Percentiles rank a stretch among this genome's conserved stretches.
phyloP scores from a whole-genome alignment of 306 rosid species.

The Fragaria iinumae region DNA sequence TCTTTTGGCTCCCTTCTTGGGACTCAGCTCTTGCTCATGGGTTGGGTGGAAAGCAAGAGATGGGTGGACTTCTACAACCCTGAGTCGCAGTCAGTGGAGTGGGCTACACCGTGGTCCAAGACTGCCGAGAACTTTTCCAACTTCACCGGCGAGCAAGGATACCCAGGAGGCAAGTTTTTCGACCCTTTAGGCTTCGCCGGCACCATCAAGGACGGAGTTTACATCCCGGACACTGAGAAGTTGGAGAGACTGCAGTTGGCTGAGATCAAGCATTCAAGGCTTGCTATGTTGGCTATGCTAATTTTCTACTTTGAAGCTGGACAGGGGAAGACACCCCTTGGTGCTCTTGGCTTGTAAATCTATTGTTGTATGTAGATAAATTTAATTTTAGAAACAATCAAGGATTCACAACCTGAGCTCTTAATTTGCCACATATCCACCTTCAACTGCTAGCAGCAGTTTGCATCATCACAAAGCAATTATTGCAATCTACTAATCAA shows the following conservation, averaged over 20 bases:
- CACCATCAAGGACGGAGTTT: conserved; percentile 52
- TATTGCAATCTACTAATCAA: background rate
- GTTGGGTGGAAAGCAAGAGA: conserved; percentile 97
- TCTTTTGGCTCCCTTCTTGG: conserved; percentile 90
- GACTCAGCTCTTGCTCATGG: conserved; percentile 90
- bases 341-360: conserved; percentile 89
- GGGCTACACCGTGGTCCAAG: conserved; percentile 99
- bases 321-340: conserved; percentile 97
- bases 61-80: conserved; percentile 99
- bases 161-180: conserved; percentile 95
- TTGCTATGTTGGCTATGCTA: conserved; percentile 96
- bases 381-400: conserved; percentile 26
- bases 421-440: background rate
- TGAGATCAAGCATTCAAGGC: conserved; percentile 91
- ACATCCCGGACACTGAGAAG: conserved; percentile 64
- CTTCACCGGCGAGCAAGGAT: conserved; percentile 88
- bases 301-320: conserved; percentile 98
- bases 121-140: conserved; percentile 86
- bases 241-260: conserved; percentile 85
- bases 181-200: conserved; percentile 85
- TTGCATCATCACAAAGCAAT: background rate
- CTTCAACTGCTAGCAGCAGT: background rate
- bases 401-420: background rate
- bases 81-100: conserved; percentile 86
- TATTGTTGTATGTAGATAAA: conserved; percentile 42